phyloP scores from a whole-genome alignment of 805 yeast species.

The Metschnikowia similis region DNA sequence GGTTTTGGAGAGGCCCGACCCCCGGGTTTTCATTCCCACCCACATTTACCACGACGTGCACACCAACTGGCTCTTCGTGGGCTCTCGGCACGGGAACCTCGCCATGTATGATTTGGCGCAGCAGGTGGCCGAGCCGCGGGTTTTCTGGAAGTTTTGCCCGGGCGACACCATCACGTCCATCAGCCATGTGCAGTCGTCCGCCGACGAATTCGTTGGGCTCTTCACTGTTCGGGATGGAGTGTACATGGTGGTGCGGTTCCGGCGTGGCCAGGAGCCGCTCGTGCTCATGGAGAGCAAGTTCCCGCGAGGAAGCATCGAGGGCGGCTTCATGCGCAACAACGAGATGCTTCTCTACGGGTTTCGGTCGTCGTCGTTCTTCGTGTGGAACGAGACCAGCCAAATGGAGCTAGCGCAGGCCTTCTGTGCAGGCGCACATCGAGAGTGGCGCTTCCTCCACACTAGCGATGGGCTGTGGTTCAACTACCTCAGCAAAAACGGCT shows the following conservation, averaged over 20 bases:
- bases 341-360: constrained; percentile 74
- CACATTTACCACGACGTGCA: constrained; percentile 43
- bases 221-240: constrained; percentile 67
- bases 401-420: constrained; percentile 61
- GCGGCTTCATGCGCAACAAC: constrained; percentile 44
- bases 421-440: constrained; percentile 92
- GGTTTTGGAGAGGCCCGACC: constrained; percentile 22
- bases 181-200: constrained; percentile 28
- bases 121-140: constrained; percentile 15
- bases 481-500: constrained; percentile 52
- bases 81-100: constrained; percentile 68
- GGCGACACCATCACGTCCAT: constrained; percentile 71
- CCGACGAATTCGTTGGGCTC: constrained; percentile 23
- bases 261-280: constrained; percentile 5
- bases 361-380: constrained; percentile 68
- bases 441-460: constrained; percentile 54
- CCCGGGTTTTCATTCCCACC: constrained; percentile 28
- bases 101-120: constrained; percentile 46
- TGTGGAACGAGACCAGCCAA: constrained; percentile 79
- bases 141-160: constrained; percentile 39
- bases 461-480: constrained; percentile 36
- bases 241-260: constrained; percentile 40
- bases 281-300: constrained; percentile 56
- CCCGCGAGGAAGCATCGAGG: constrained; percentile 78
- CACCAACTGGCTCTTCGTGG: constrained; percentile 49